A percentile compares a stretch with the other conserved stretches of the same genome.
phyloP scores from a whole-genome alignment of 768 basidiomycete species.

The Grammothele lineata region DNA sequence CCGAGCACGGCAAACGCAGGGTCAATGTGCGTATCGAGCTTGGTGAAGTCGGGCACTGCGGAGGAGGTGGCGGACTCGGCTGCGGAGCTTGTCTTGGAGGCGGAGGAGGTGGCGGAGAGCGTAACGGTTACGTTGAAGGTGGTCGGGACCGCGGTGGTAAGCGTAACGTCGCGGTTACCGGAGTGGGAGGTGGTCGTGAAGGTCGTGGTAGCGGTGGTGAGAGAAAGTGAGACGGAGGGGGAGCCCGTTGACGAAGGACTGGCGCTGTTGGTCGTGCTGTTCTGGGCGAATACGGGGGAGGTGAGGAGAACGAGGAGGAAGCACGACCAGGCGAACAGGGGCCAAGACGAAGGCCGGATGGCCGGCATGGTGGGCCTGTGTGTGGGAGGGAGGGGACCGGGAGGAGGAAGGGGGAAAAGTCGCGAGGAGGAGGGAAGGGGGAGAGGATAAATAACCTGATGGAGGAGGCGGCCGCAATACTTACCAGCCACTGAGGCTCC shows the following conservation, averaged over 20 bases:
- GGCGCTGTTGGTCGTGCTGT: slow-evolving; percentile 10
- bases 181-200: slow-evolving; percentile 44
- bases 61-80: slow-evolving; percentile 41
- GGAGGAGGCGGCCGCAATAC: slow-evolving; percentile 17
- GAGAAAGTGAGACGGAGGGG: slow-evolving; percentile 44
- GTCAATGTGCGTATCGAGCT: slow-evolving; percentile 64
- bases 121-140: slow-evolving; percentile 60
- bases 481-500: slow-evolving; percentile 28
- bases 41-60: slow-evolving; percentile 31
- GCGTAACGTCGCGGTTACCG: slow-evolving; percentile 42
- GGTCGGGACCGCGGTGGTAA: slow-evolving; percentile 56
- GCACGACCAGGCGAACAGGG: slow-evolving; percentile 14
- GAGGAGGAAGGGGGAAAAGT: slow-evolving; percentile 13
- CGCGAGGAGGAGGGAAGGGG: slow-evolving; percentile 28
- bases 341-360: slow-evolving; percentile 7
- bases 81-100: slow-evolving; percentile 24
- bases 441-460: slow-evolving; percentile 14
- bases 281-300: slow-evolving; percentile 37
- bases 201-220: slow-evolving; percentile 50
- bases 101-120: slow-evolving; percentile 37
- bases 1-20: slow-evolving; percentile 90
- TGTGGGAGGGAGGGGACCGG: slow-evolving; percentile 21
- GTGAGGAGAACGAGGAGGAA: slow-evolving; percentile 24
- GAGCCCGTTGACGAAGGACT: slow-evolving; percentile 23
- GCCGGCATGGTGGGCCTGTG: slow-evolving; percentile 21